Base-by-base conservation (phyloP, 495 filamentous ascomycete genomes). In the Talaromyces liani region DNA sequence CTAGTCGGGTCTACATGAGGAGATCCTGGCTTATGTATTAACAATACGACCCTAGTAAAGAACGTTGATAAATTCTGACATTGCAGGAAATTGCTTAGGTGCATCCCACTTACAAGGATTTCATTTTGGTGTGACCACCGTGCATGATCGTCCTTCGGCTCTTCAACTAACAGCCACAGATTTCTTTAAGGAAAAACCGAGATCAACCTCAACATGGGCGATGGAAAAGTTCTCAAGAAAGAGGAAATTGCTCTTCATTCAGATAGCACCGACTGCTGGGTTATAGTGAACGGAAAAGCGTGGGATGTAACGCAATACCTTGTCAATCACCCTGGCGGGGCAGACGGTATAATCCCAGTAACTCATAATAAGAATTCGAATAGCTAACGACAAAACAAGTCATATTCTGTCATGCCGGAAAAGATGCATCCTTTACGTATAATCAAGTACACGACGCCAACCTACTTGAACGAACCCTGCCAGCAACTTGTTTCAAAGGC, bases 261-360 rank as follows among this genome's bases (percentile, higher is more conserved):
- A 29, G 10, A 9, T 33, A 29, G 24, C 8, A 57, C 25, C 24
- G 54, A 57, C 31, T 57, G 54, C 12, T 57, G 54, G 54, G 9
- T 57, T 2, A 33, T 57, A 27, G 25, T 57, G 3, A 57, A 57
- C 25, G 24, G 54, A 33, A 27, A 33, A 33, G 54, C 31, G 24
- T 57, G 54, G 54, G 54, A 57, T 16, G 25, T 57, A 20, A 31
- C 54, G 16, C 31, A 29, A 18, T 57, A 29, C 12, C 14, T 57
- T 2, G 8, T 2, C 25, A 57, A 87, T 65, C 90, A 93, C 67
- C 92, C 92, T 4, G 92, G 92, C 10, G 92, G 92, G 0, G 77
- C 80, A 45, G 83, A 85, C 60, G 89, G 54, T 57, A 31, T n/a
- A 7, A 18, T n/a, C 31, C 45, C 20, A 18, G 45, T 18, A 49